Evolutionary conservation across 768 basidiomycete species (phyloP), one percentile per base, ranked within the genome.

Genomic region (Phaeolepiota aurea): DNA sequence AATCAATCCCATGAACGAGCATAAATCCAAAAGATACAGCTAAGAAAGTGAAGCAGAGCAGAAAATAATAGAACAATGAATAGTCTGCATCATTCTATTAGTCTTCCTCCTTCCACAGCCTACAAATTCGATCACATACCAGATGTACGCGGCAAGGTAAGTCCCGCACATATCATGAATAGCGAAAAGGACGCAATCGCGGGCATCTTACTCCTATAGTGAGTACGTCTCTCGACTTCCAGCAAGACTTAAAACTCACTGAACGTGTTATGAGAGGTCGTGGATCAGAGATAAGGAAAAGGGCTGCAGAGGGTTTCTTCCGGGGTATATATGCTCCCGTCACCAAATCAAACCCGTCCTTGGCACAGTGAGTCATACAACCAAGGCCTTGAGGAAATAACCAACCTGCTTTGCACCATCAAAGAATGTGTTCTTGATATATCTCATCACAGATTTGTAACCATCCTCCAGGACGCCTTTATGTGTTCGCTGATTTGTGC

Each of bases 301-400:
- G 60, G 9, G 83, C 69, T 7, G 80, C 74, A 28, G 79, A 68
- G 14, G 83, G 82, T 25, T 77, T 82, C 50, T 76, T 81, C 47
- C 78, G 74, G n/a, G 93, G 87, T 22, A 79, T 69, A 89, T 92
- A 99, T 5, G 74, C 70, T 3, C 96, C 96, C 16, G 92, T 92
- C 45, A 99, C 70, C 43, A 99, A 71, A 58, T 99, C 96, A 54
- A 87, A 96, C 5, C 87, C 91, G 62, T 99, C 96, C 80, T 92
- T 51, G n/a, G 44, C 33, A 37, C 25, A 41, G 5, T 19, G 14
- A 37, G 16, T n/a, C 19, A 36, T n/a, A 19, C 25, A 32, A 38
- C 32, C 23, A 45, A 10, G 19, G 14, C 30, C 34, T 28, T 10
- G 31, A n/a, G 18, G 10, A 28, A 19, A 20, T 20, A 14, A 49